A percentile compares a stretch with the other conserved stretches of the same genome.
These are phyloP conservation scores for Ploettnerulaceae sp. DNA, from an alignment of 2,329 filamentous ascomycete genomes.

Conservation along the genomic window DNA sequence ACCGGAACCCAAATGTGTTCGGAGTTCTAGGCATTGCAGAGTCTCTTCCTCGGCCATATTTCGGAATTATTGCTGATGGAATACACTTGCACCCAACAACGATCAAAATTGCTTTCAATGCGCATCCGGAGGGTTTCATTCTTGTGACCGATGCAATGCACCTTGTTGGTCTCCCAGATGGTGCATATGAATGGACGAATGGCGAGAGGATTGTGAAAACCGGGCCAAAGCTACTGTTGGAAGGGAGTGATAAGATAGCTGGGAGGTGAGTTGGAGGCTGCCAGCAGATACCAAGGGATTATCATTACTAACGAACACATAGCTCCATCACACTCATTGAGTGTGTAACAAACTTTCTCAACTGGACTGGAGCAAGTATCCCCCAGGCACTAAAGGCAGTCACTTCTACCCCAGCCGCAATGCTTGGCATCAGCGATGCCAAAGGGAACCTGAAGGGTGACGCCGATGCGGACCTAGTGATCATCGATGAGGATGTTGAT, in stretches of 20 bases:
- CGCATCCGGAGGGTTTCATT: conserved; percentile 78
- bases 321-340: conserved; percentile 71
- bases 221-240: conserved; percentile 66
- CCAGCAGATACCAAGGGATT: no score
- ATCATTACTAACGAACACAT: conserved; percentile 2
- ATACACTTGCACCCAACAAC: conserved; percentile 86
- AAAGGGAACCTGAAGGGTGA: conserved; percentile 64
- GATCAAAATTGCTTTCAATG: conserved; percentile 83
- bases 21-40: conserved; percentile 71
- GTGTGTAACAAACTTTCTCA: conserved; percentile 76
- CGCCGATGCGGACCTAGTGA: conserved; percentile 64
- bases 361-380: conserved; percentile 65
- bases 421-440: conserved; percentile 61
- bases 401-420: conserved; percentile 69
- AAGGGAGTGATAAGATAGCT: conserved; percentile 74
- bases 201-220: conserved; percentile 62
- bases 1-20: conserved; percentile 87
- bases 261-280: conserved; percentile 64
- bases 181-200: conserved; percentile 82
- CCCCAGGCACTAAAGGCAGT: conserved; percentile 67
- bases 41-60: conserved; percentile 58
- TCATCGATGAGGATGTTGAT: conserved; percentile 53
- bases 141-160: conserved; percentile 93
- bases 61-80: conserved; percentile 85
- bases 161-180: conserved; percentile 77